A percentile compares a stretch with the other conserved stretches of the same genome.
These are phyloP conservation scores for Euphorbia peplus DNA, from an alignment of 345 rosid genomes.

Conservation along the genomic window DNA sequence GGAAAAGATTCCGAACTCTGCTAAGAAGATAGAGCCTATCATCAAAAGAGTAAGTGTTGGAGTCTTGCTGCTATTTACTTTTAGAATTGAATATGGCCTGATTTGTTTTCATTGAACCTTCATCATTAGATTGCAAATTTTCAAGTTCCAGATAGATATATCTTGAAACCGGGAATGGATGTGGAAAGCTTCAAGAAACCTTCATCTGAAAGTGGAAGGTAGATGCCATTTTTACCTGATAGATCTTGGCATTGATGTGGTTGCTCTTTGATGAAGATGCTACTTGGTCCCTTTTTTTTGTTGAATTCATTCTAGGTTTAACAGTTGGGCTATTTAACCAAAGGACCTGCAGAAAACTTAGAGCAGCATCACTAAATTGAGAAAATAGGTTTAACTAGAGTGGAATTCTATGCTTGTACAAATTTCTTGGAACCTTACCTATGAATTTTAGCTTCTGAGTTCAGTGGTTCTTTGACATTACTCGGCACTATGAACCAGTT, in stretches of 20 bases:
- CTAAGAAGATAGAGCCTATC: constrained; percentile 67
- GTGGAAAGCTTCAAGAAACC: constrained; percentile 55
- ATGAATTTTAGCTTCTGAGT: no score
- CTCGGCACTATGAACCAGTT: background rate
- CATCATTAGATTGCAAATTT: constrained; percentile 69
- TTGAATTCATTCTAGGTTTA: constrained; percentile 5
- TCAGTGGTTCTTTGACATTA: background rate
- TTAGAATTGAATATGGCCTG: constrained; percentile 20
- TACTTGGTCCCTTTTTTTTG: background rate
- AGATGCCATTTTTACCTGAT: constrained; percentile 18
- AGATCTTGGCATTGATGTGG: constrained; percentile 11
- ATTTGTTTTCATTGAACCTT: constrained; percentile 32
- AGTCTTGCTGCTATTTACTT: constrained; percentile 25
- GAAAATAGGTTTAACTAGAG: background rate
- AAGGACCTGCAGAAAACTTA: background rate
- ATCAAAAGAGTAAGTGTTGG: constrained; percentile 56
- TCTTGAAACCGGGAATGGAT: constrained; percentile 67
- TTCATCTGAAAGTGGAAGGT: constrained; percentile 79
- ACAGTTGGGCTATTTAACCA: constrained; percentile 1
- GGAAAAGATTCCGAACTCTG: constrained; percentile 51
- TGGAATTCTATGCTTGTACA: background rate
- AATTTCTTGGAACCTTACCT: background rate
- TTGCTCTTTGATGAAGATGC: background rate
- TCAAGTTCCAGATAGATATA: constrained; percentile 78
- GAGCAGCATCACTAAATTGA: background rate